Conservation (phyloP, 768 basidiomycete genomes). For the Agaricus blazei region DNA sequence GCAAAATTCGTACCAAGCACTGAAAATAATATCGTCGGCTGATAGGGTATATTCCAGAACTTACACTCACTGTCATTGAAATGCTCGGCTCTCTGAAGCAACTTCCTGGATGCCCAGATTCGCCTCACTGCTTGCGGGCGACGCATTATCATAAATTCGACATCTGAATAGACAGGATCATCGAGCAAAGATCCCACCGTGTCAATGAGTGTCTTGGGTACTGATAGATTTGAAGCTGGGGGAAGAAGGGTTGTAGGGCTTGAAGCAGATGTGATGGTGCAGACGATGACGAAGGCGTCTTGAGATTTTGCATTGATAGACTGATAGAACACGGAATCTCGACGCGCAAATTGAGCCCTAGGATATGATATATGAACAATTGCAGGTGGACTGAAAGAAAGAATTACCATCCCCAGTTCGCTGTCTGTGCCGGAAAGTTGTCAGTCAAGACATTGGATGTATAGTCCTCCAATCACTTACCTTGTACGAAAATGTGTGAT, state of each 20-base stretch:
- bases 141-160: constrained; percentile 69
- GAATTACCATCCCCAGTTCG: constrained; percentile 82
- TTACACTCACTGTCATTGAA: constrained; percentile 59
- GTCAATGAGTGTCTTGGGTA: constrained; percentile 64
- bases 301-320: constrained; percentile 43
- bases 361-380: not conserved
- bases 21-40: constrained; percentile 18
- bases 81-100: constrained; percentile 72
- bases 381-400: not conserved
- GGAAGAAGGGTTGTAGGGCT: constrained; percentile 41
- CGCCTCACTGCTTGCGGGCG: constrained; percentile 31
- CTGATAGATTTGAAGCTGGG: constrained; percentile 39
- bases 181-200: constrained; percentile 73
- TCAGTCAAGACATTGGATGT: not conserved
- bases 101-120: constrained; percentile 66
- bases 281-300: constrained; percentile 73
- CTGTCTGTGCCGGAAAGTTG: constrained; percentile 43
- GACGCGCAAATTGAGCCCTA: constrained; percentile 76
- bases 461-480: constrained; percentile 13
- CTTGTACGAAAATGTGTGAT: constrained; percentile 77
- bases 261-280: constrained; percentile 71
- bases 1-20: constrained; percentile 74
- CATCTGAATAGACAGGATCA: constrained; percentile 81
- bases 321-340: constrained; percentile 66
- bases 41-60: not conserved